A percentile compares a stretch with the other conserved stretches of the same genome.
phyloP scores from a whole-genome alignment of 1,284 basidiomycete genomes.

The Cystobasidium sp. region DNA sequence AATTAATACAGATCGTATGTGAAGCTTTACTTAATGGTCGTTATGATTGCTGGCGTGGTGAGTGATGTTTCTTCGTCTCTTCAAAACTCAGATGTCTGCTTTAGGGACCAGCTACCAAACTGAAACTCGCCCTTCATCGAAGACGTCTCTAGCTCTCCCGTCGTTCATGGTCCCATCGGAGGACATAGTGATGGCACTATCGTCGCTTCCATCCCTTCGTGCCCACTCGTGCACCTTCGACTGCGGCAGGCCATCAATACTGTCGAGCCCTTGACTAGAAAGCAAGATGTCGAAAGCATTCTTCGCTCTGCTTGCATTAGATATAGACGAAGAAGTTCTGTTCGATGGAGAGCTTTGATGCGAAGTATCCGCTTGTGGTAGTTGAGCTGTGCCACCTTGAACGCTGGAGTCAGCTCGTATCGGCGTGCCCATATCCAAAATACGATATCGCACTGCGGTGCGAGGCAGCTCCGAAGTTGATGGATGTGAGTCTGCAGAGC shows the following conservation, averaged over 20 bases:
- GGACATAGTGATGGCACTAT: slow-evolving; percentile 7
- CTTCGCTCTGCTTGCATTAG: slow-evolving; percentile 1
- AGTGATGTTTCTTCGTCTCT: neutral
- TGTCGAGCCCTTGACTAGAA: neutral
- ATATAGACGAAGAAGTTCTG: slow-evolving; percentile 19
- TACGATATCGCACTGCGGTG: neutral
- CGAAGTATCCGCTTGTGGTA: neutral
- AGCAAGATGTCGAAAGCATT: slow-evolving; percentile 20
- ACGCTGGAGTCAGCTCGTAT: neutral
- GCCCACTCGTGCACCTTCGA: slow-evolving; percentile 9
- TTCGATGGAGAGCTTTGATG: neutral
- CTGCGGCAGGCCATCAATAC: slow-evolving; percentile 25
- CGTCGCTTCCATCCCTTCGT: slow-evolving; percentile 18
- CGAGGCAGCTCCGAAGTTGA: neutral
- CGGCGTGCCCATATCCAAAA: neutral
- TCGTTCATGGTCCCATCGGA: neutral
- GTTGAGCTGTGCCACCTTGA: neutral
- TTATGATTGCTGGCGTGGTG: neutral
- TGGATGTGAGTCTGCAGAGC: slow-evolving; percentile 7
- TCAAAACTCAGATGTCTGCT: neutral
- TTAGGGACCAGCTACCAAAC: slow-evolving; percentile 16
- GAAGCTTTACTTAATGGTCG: neutral
- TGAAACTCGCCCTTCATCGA: slow-evolving; percentile 7
- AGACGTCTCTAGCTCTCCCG: neutral
- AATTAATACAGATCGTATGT: too few species aligned